Evolutionary conservation across 2,329 filamentous ascomycete genomes (phyloP).

Genomic region (Colletotrichum trifolii): DNA sequence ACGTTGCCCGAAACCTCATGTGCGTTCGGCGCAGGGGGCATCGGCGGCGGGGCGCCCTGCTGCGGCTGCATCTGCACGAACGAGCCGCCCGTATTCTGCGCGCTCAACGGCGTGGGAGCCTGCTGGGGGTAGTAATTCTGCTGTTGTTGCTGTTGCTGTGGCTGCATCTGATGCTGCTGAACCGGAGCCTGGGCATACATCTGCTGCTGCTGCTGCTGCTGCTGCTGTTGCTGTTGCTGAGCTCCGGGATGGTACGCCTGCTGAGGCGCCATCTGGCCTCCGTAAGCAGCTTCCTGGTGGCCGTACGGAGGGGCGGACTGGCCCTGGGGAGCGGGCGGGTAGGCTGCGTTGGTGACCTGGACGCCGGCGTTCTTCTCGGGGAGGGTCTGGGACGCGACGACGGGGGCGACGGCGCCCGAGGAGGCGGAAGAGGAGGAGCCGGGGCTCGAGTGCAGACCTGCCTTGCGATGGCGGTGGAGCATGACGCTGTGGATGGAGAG

Average conservation of each 20-base stretch:
- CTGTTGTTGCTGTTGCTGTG: conserved; percentile 36
- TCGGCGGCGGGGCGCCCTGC: conserved; percentile 10
- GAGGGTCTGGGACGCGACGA: conserved; percentile 34
- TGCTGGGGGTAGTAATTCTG: conserved; percentile 38
- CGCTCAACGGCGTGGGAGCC: conserved; percentile 19
- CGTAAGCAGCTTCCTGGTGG: background rate
- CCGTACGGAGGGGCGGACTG: conserved; percentile 9
- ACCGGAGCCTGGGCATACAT: conserved; percentile 18
- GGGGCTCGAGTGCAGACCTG: conserved; percentile 53
- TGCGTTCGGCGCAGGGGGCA: conserved; percentile 4
- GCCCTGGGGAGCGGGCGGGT: conserved; percentile 3
- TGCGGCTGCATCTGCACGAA: conserved; percentile 17
- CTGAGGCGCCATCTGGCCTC: background rate
- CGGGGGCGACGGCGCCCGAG: conserved; percentile 1
- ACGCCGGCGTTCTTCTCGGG: conserved; percentile 40
- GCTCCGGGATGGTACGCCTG: background rate
- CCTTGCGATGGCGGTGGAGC: conserved; percentile 56
- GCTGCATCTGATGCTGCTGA: conserved; percentile 26
- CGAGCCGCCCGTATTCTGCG: conserved; percentile 21
- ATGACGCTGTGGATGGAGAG: conserved; percentile 54
- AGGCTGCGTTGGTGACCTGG: background rate
- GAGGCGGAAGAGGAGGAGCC: conserved; percentile 5
- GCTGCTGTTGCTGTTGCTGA: conserved; percentile 38
- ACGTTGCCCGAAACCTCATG: conserved; percentile 15
- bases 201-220: conserved; percentile 41